Percentiles rank a stretch among this genome's conserved stretches.
These are phyloP conservation scores for barrel medic (Medicago truncatula) DNA, from an alignment of 306 rosid genomes.

Conservation along the genomic window MtrunA17r5.0-ANR NC_053045.1:40746501-40747000, in stretches of 20 bases:
- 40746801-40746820: background rate
- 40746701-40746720: constrained; percentile 34
- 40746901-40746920: constrained; percentile 96
- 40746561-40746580: constrained; percentile 95
- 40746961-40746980: constrained; percentile 86
- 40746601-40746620: constrained; percentile 96
- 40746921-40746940: constrained; percentile 95
- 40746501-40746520: constrained; percentile 48
- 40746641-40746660: constrained; percentile 24
- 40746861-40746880: constrained; percentile 93
- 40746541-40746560: constrained; percentile 95
- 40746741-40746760: constrained; percentile 6
- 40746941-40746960: constrained; percentile 79
- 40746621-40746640: constrained; percentile 38
- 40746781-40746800: constrained; percentile 1
- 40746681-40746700: constrained; percentile 22
- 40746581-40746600: constrained; percentile 93
- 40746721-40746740: background rate
- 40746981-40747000: constrained; percentile 91
- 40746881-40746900: constrained; percentile 95
- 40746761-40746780: constrained; percentile 4
- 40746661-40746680: constrained; percentile 27
- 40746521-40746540: constrained; percentile 63
- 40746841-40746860: constrained; percentile 96
- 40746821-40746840: constrained; percentile 54